These are phyloP conservation scores for Drechmeria coniospora DNA, from an alignment of 2,329 filamentous ascomycete species.

Conservation along the genomic window DNA sequence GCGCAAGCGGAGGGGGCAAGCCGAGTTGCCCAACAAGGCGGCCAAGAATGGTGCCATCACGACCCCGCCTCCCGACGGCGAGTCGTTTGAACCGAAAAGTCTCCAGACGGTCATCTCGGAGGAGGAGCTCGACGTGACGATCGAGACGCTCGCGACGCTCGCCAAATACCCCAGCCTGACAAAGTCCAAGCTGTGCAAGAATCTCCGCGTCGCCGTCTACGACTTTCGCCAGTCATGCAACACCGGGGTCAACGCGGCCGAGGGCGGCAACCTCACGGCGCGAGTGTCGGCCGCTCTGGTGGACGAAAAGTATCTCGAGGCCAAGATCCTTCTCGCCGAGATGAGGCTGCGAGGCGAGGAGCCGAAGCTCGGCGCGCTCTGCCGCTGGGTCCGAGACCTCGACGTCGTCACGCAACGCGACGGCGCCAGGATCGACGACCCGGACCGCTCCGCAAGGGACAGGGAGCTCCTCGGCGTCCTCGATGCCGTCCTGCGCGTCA, in stretches of 20 bases:
- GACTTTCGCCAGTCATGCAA: constrained; percentile 55
- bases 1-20: constrained; percentile 25
- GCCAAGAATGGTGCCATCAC: constrained; percentile 18
- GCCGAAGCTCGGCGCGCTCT: constrained; percentile 52
- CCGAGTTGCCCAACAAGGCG: constrained; percentile 20
- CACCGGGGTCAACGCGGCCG: constrained; percentile 44
- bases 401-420: constrained; percentile 47
- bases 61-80: constrained; percentile 20
- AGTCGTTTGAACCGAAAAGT: constrained; percentile 27
- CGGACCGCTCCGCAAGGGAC: constrained; percentile 28
- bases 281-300: constrained; percentile 49
- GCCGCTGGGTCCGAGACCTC: constrained; percentile 57
- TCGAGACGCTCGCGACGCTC: constrained; percentile 47
- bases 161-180: constrained; percentile 44
- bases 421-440: constrained; percentile 15
- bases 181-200: constrained; percentile 53
- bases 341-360: constrained; percentile 52
- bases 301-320: constrained; percentile 51
- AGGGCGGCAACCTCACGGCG: constrained; percentile 47
- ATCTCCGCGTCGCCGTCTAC: constrained; percentile 50
- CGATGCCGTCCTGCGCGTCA: constrained; percentile 48
- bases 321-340: constrained; percentile 48
- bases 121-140: constrained; percentile 51
- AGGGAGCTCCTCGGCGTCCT: constrained; percentile 43
- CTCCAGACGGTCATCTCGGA: constrained; percentile 39